Base-by-base conservation (phyloP, 352 stramenopile genomes). In the Phytopythium aichiense region DNA sequence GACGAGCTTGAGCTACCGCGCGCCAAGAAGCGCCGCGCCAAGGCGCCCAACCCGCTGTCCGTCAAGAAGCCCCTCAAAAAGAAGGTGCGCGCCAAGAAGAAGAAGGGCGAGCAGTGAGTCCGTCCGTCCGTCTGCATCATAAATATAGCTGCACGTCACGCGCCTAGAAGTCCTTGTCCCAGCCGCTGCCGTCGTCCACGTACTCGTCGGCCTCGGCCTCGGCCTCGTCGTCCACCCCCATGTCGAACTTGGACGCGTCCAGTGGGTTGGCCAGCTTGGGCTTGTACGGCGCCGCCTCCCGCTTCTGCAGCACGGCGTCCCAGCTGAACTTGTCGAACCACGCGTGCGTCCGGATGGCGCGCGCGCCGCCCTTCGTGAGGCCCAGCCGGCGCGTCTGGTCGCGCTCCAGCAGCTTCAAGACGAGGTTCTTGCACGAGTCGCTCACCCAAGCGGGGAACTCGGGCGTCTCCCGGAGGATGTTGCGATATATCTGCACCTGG, bases 401-500 rank as follows among this genome's bases (percentile, higher is more conserved):
- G 22, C 84, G 87, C 37, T 91, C 83, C 11, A 99, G 76, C 28
- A 98, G 80, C 58, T 93, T 91, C 38, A 77, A 84, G 22, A 98
- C 84, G 23, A 98, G 71, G 58, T 98, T 90, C 1, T 79, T 75
- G 46, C 73, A 82, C 18, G 70, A 49, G 20, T 73, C 64, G 56
- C 81, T 84, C 54, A 96, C 84, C 60, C 85, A 89, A 7, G 77
- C 70, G 18, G 94, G 94, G 68, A 97, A 98, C n/a, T 83, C 77
- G 61, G 98, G 79, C 62, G 91, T 96, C 35, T 96, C 92, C 54
- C 97, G 97, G 73, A 98, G 91, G 61, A 98, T 98, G 68, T 98
- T 98, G 65, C 97, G 95, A 68, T 94, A 98, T 56, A 98, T 94
- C 67, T 94, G 92, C 68, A 98, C 95, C 77, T 98, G 93, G 67